Evolutionary conservation across 2,329 filamentous ascomycete genomes (phyloP).

Genomic region (Aspergillus neoniger): DNA sequence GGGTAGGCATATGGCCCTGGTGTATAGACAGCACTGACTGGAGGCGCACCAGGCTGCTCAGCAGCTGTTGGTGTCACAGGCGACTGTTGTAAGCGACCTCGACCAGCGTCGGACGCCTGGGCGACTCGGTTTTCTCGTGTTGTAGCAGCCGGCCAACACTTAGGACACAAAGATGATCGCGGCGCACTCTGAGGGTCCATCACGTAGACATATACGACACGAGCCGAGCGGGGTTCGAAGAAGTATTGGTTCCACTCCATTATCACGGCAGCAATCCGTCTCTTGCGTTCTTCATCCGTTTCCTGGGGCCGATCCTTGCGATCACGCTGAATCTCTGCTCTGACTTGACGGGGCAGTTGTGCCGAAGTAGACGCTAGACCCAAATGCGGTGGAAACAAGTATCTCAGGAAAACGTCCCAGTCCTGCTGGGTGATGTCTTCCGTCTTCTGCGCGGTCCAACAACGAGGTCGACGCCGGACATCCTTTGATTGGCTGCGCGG

Average conservation of each 20-base stretch:
- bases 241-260: slow-evolving; percentile 48
- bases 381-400: slow-evolving; percentile 44
- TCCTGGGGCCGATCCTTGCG: slow-evolving; percentile 47
- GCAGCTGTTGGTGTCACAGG: slow-evolving; percentile 8
- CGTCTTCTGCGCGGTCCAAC: slow-evolving; percentile 37
- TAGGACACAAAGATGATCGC: slow-evolving; percentile 41
- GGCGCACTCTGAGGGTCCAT: slow-evolving; percentile 35
- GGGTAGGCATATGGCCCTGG: slow-evolving; percentile 18
- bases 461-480: slow-evolving; percentile 45
- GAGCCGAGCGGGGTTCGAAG: slow-evolving; percentile 40
- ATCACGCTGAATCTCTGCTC: slow-evolving; percentile 44
- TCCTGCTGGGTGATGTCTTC: slow-evolving; percentile 43
- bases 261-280: slow-evolving; percentile 42
- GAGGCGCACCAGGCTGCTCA: slow-evolving; percentile 13
- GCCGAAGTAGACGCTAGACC: slow-evolving; percentile 40
- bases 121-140: slow-evolving; percentile 24
- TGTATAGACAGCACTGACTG: slow-evolving; percentile 10
- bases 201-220: slow-evolving; percentile 39
- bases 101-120: slow-evolving; percentile 14
- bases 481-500: slow-evolving; percentile 45
- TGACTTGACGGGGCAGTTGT: slow-evolving; percentile 40
- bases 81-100: slow-evolving; percentile 8
- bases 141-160: slow-evolving; percentile 44
- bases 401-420: slow-evolving; percentile 47
- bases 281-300: slow-evolving; percentile 42